Evolutionary conservation across 2,329 filamentous ascomycete species (phyloP).

Genomic region (Elsinoe australis): DNA sequence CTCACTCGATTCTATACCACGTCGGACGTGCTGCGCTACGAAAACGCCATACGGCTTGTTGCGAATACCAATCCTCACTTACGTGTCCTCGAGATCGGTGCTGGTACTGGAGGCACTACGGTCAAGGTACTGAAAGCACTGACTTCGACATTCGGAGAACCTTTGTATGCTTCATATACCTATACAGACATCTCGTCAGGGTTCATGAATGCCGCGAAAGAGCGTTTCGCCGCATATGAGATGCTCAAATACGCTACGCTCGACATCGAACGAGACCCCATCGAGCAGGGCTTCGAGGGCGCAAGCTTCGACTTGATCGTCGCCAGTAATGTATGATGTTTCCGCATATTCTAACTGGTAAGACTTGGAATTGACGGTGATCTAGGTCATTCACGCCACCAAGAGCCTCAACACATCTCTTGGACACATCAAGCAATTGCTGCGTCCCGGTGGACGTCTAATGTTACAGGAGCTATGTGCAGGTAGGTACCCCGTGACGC

Average conservation of each 20-base stretch:
- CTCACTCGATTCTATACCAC: constrained; percentile 31
- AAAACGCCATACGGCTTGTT: constrained; percentile 29
- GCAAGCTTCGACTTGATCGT: constrained; percentile 25
- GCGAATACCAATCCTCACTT: constrained; percentile 36
- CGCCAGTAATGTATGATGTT: constrained; percentile 25
- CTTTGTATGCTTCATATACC: constrained; percentile 31
- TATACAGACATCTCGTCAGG: constrained; percentile 41
- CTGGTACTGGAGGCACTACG: constrained; percentile 40
- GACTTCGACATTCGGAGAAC: neutral
- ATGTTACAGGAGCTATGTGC: no score
- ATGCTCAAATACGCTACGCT: constrained; percentile 30
- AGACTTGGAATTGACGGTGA: no score
- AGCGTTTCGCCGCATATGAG: neutral
- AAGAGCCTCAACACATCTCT: no score
- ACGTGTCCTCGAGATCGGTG: constrained; percentile 40
- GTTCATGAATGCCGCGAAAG: constrained; percentile 27
- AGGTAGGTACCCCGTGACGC: no score
- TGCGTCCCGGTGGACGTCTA: no score
- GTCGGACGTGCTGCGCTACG: neutral
- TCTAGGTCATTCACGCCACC: no score
- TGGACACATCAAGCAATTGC: no score
- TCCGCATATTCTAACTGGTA: no score
- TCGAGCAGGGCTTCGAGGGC: constrained; percentile 30
- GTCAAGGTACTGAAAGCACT: constrained; percentile 31
- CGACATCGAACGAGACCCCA: constrained; percentile 29